These are phyloP conservation scores for Leccinum subtestaceum DNA, from an alignment of 768 basidiomycete species.

Conservation along the genomic window DNA sequence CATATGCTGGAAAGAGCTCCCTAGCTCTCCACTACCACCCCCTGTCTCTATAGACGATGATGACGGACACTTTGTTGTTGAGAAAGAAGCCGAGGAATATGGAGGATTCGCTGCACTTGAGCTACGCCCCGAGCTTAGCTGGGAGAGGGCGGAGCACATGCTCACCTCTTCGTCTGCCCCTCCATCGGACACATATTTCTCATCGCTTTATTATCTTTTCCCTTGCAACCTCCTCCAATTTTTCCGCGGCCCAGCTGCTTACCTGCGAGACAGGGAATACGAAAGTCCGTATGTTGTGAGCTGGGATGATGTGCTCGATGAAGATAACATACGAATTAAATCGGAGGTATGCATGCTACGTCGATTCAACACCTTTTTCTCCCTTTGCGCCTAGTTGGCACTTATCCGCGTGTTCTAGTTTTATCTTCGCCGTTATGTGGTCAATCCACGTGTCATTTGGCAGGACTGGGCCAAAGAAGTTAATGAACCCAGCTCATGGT, in stretches of 20 bases:
- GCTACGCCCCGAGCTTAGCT: constrained; percentile 56
- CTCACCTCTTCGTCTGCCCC: constrained; percentile 57
- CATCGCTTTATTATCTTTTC: constrained; percentile 84
- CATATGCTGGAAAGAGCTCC: constrained; percentile 70
- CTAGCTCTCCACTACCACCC: constrained; percentile 31
- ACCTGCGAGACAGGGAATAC: constrained; percentile 51
- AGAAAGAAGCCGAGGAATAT: constrained; percentile 23
- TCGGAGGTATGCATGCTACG: constrained; percentile 54
- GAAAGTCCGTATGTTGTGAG: constrained; percentile 61
- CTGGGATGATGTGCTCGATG: constrained; percentile 71
- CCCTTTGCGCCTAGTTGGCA: not conserved
- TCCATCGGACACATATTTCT: constrained; percentile 66
- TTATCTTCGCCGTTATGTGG: constrained; percentile 65
- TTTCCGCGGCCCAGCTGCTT: constrained; percentile 62
- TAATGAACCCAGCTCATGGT: constrained; percentile 63
- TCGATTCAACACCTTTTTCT: not conserved
- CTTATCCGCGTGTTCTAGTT: constrained; percentile 39
- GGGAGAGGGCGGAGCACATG: constrained; percentile 64
- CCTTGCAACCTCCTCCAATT: constrained; percentile 87
- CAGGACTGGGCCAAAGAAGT: constrained; percentile 64
- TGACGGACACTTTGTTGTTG: not conserved
- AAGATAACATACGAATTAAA: constrained; percentile 65
- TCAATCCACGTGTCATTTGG: constrained; percentile 73
- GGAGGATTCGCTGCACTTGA: constrained; percentile 39
- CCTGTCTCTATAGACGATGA: constrained; percentile 38